A percentile compares a stretch with the other conserved stretches of the same genome.
Evolutionary conservation across 768 basidiomycete genomes (phyloP).

Genomic region (Hortiboletus campestris): DNA sequence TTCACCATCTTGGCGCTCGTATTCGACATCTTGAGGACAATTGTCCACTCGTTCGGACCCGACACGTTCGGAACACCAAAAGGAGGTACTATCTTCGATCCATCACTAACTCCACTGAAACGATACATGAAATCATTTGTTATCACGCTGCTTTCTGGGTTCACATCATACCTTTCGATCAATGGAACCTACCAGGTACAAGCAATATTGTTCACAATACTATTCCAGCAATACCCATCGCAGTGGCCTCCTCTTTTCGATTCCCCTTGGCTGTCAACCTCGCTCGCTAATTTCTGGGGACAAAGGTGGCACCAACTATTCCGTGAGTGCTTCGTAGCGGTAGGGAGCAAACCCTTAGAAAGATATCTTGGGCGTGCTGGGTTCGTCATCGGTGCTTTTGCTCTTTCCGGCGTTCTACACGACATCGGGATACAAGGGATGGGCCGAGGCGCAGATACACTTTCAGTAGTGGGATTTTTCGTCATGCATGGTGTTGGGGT

Average conservation of each 20-base stretch:
- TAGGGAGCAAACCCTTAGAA: constrained; percentile 47
- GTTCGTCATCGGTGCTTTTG: constrained; percentile 55
- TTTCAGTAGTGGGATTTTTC: constrained; percentile 49
- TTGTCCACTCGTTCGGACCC: constrained; percentile 33
- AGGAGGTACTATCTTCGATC: constrained; percentile 40
- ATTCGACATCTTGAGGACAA: constrained; percentile 3
- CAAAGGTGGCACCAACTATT: constrained; percentile 67
- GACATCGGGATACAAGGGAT: constrained; percentile 57
- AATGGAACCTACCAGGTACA: constrained; percentile 40
- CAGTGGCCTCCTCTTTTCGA: constrained; percentile 68
- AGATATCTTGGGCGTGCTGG: constrained; percentile 49
- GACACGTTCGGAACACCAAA: constrained; percentile 34
- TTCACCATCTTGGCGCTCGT: not conserved
- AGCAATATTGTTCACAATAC: constrained; percentile 42
- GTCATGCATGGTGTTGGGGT: constrained; percentile 54
- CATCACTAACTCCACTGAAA: constrained; percentile 30
- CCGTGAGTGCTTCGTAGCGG: constrained; percentile 50
- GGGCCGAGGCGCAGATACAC: constrained; percentile 50
- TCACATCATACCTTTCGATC: constrained; percentile 45
- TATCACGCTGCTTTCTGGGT: constrained; percentile 44
- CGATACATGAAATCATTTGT: constrained; percentile 43
- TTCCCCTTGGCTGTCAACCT: constrained; percentile 54
- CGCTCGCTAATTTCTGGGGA: constrained; percentile 62
- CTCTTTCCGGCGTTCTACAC: constrained; percentile 58
- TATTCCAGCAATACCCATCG: constrained; percentile 47